Evolutionary conservation across 257 asterid species (phyloP).

Genomic region (Coffea eugenioides): DNA sequence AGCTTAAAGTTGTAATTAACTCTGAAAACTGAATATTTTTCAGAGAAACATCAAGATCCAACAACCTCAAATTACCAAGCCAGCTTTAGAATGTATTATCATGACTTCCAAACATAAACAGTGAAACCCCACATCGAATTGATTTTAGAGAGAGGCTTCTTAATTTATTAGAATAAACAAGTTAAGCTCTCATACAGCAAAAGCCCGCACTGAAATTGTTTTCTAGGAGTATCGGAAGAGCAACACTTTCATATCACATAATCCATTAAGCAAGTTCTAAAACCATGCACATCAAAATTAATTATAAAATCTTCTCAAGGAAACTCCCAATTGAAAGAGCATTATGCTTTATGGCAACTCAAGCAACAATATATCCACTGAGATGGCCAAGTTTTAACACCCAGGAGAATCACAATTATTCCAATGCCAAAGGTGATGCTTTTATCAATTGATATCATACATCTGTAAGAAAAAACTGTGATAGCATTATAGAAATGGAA

Average conservation of each 20-base stretch:
- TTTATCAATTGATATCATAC: no score
- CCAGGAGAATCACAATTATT: not conserved
- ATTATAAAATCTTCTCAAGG: not conserved
- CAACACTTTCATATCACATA: not conserved
- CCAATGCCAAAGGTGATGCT: not conserved
- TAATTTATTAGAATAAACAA: no score
- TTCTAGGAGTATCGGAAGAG: not conserved
- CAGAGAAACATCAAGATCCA: not conserved
- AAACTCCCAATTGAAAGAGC: not conserved
- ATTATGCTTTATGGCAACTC: not conserved
- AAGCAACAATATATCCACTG: not conserved
- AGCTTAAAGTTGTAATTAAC: no score
- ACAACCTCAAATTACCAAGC: not conserved
- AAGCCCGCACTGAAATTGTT: not conserved
- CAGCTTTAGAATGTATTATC: no score
- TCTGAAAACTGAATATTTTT: no score
- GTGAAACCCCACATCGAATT: no score
- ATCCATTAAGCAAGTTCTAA: not conserved
- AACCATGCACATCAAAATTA: not conserved
- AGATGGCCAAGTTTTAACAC: conserved; percentile 7
- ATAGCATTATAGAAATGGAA: not conserved
- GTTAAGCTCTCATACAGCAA: not conserved
- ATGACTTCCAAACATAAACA: no score
- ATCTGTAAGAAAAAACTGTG: not conserved
- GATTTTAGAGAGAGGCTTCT: no score